A percentile compares a stretch with the other conserved stretches of the same genome.
phyloP scores from a whole-genome alignment of 2,329 filamentous ascomycete species.

The Aspergillus glaucus region DNA sequence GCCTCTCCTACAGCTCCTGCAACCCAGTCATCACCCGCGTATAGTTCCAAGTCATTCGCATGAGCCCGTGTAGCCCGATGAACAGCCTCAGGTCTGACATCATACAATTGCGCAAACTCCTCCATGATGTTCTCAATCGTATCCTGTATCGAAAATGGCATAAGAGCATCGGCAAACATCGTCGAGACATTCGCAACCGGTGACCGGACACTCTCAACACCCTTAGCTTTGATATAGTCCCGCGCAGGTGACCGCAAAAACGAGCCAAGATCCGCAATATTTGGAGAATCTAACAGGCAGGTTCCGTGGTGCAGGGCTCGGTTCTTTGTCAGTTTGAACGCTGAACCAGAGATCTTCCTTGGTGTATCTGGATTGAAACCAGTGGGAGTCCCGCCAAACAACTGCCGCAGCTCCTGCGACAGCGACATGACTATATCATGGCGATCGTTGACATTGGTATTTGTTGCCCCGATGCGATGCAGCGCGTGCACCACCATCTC shows the following conservation, averaged over 20 bases:
- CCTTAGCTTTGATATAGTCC: constrained; percentile 68
- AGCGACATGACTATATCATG: constrained; percentile 82
- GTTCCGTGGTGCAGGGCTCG: constrained; percentile 90
- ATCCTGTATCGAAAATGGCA: constrained; percentile 42
- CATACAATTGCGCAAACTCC: constrained; percentile 66
- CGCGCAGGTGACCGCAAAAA: constrained; percentile 74
- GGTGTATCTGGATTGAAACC: constrained; percentile 33
- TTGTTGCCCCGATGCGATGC: constrained; percentile 38
- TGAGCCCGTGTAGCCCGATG: constrained; percentile 27
- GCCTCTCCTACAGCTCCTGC: constrained; percentile 48
- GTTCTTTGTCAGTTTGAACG: constrained; percentile 81
- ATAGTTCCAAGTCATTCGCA: constrained; percentile 26
- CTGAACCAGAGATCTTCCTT: constrained; percentile 83
- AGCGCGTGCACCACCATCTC: constrained; percentile 89
- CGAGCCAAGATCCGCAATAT: constrained; percentile 61
- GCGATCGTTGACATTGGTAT: constrained; percentile 72
- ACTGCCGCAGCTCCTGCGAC: constrained; percentile 1
- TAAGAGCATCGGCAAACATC: constrained; percentile 39
- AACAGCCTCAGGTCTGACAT: constrained; percentile 31
- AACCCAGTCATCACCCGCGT: constrained; percentile 29
- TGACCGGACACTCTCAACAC: constrained; percentile 86
- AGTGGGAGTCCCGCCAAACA: constrained; percentile 9
- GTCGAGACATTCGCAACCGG: constrained; percentile 72
- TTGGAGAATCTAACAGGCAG: constrained; percentile 71
- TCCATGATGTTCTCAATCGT: constrained; percentile 50